Conservation (phyloP, 352 stramenopile genomes). For the Phytophthora palmivora region DNA sequence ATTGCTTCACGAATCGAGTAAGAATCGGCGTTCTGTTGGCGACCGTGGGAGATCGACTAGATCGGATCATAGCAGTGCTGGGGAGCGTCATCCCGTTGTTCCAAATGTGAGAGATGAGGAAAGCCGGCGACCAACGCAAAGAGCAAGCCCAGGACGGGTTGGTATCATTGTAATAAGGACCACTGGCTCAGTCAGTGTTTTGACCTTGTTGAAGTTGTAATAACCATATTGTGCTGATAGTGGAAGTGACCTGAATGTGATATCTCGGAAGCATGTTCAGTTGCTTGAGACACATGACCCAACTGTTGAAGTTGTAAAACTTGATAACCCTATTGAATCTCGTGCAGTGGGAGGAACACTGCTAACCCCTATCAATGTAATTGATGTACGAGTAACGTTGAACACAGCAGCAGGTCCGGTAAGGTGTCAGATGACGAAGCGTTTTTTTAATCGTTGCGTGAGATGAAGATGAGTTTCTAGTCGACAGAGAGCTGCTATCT, state of each 20-base stretch:
- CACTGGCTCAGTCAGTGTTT: slow-evolving; percentile 18
- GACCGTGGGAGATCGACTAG: neutral
- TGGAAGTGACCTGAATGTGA: slow-evolving; percentile 23
- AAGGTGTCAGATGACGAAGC: slow-evolving; percentile 6
- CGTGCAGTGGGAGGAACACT: neutral
- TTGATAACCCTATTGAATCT: neutral
- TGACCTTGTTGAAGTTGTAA: slow-evolving; percentile 2
- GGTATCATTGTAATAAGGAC: slow-evolving; percentile 24
- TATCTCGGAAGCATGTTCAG: slow-evolving; percentile 7
- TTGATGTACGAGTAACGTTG: neutral
- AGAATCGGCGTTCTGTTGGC: no score
- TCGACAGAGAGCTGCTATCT: slow-evolving; percentile 3
- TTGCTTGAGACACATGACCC: neutral
- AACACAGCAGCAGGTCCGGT: slow-evolving; percentile 15
- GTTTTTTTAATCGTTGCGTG: slow-evolving; percentile 4
- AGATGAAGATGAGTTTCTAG: slow-evolving; percentile 10
- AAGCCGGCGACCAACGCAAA: neutral
- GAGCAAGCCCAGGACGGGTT: slow-evolving; percentile 13
- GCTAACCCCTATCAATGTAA: neutral
- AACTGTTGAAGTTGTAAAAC: neutral
- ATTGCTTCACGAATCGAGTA: no score
- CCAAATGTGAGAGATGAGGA: no score
- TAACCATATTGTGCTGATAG: slow-evolving; percentile 24
- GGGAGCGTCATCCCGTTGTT: neutral
- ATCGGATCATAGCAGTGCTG: neutral